phyloP scores from a whole-genome alignment of 2,329 filamentous ascomycete species.

The Neobulgaria alba region DNA sequence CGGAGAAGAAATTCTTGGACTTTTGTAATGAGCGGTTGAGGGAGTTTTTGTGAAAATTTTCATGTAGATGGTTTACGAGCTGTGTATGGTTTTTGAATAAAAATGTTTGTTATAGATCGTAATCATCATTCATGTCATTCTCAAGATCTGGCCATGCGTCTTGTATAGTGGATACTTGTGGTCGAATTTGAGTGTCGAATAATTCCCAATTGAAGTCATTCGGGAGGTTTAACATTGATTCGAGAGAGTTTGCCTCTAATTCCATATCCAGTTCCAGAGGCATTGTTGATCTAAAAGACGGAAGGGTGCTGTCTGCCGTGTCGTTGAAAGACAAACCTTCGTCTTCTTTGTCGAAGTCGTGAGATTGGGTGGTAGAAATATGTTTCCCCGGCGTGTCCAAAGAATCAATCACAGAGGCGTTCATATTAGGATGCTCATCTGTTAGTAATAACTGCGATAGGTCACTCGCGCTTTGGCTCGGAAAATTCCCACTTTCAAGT shows the following conservation, averaged over 20 bases:
- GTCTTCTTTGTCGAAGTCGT: constrained; percentile 1
- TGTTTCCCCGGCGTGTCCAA: not conserved
- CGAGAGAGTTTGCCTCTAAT: constrained; percentile 9
- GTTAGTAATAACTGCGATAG: not conserved
- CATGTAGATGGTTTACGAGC: not conserved
- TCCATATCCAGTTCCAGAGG: constrained; percentile 1
- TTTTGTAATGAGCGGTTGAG: constrained; percentile 28
- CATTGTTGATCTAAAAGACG: constrained; percentile 3
- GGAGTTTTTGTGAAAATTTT: constrained; percentile 2
- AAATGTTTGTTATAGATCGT: not conserved
- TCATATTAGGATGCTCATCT: not conserved
- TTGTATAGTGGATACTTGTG: constrained; percentile 1
- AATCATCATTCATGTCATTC: not conserved
- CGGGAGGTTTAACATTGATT: constrained; percentile 12
- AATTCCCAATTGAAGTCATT: constrained; percentile 20
- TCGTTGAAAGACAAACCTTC: not conserved
- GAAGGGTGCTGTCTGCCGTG: constrained; percentile 3
- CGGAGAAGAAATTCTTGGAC: constrained; percentile 28
- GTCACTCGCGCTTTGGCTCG: constrained; percentile 1
- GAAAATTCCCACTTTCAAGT: not conserved
- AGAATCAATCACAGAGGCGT: not conserved
- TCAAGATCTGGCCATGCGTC: not conserved
- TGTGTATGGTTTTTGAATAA: not conserved
- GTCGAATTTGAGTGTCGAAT: constrained; percentile 1
- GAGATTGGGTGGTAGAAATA: not conserved